phyloP scores from a whole-genome alignment of 176 grass and related monocot species.

The Poa pratensis region DNA sequence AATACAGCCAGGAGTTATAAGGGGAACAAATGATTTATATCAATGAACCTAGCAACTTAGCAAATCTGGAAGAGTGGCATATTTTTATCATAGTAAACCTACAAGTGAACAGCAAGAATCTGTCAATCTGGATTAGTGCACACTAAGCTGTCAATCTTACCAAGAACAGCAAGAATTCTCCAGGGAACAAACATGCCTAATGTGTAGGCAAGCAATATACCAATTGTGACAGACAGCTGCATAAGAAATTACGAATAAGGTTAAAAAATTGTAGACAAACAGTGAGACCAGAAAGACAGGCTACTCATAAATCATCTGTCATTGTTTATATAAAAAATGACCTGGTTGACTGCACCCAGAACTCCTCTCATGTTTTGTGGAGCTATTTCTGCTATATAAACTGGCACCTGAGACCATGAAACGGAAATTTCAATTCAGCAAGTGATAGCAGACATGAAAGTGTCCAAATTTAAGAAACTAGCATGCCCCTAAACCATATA shows the following conservation, averaged over 20 bases:
- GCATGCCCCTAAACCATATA: not conserved
- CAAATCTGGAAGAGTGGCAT: not conserved
- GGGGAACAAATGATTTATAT: not conserved
- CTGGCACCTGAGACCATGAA: slow-evolving; percentile 70
- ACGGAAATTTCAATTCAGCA: slow-evolving; percentile 16
- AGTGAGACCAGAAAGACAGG: not conserved
- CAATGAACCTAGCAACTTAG: not conserved
- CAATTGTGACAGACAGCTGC: slow-evolving; percentile 94
- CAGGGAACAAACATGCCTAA: slow-evolving; percentile 97
- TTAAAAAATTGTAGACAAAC: slow-evolving; percentile 18
- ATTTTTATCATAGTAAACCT: slow-evolving; percentile 39
- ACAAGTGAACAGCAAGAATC: slow-evolving; percentile 10
- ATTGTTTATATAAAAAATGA: slow-evolving; percentile 29
- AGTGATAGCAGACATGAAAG: not conserved
- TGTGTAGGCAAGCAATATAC: slow-evolving; percentile 77
- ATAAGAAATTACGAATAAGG: slow-evolving; percentile 17
- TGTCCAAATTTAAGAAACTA: not conserved
- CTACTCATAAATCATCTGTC: not conserved
- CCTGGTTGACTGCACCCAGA: slow-evolving; percentile 92
- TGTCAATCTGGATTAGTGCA: not conserved
- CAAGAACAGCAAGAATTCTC: slow-evolving; percentile 92
- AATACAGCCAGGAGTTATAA: not conserved
- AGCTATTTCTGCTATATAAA: slow-evolving; percentile 96
- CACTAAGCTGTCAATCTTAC: slow-evolving; percentile 44
- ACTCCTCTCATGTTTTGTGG: slow-evolving; percentile 92